Evolutionary conservation across 768 basidiomycete species (phyloP).

Genomic region (Lactarius evosmus): DNA sequence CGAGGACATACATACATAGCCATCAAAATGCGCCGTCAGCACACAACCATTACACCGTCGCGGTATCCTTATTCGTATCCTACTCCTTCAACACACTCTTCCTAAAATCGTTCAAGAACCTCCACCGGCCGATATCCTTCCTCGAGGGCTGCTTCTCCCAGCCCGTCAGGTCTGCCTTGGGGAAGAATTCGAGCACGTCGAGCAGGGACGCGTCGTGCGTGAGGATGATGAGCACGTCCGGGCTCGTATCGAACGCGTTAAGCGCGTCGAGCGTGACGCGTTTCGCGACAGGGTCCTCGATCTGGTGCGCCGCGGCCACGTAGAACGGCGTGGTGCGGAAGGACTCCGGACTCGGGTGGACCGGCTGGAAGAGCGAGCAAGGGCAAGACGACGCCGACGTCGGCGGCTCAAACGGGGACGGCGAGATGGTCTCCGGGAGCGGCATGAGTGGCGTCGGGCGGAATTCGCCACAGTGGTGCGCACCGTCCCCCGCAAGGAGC

Average conservation of each 20-base stretch:
- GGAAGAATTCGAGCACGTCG: neutral
- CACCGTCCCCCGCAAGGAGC: neutral
- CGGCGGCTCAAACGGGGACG: neutral
- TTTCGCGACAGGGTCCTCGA: neutral
- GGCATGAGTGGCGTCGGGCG: neutral
- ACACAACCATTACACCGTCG: neutral
- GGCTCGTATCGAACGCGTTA: neutral
- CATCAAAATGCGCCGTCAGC: neutral
- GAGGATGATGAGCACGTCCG: neutral
- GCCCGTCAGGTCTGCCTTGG: neutral
- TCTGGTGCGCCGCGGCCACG: neutral
- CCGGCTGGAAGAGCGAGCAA: neutral
- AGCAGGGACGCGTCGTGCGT: neutral
- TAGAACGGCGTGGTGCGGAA: neutral
- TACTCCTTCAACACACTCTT: neutral
- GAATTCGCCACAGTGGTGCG: neutral
- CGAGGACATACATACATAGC: neutral
- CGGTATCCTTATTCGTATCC: neutral
- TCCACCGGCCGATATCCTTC: neutral
- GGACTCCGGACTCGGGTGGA: neutral
- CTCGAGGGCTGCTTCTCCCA: neutral
- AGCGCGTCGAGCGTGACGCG: neutral
- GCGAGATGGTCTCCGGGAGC: neutral
- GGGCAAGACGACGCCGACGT: neutral
- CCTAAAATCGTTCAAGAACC: neutral